phyloP scores from a whole-genome alignment of 306 rosid species.

The Albizia julibrissin region DNA sequence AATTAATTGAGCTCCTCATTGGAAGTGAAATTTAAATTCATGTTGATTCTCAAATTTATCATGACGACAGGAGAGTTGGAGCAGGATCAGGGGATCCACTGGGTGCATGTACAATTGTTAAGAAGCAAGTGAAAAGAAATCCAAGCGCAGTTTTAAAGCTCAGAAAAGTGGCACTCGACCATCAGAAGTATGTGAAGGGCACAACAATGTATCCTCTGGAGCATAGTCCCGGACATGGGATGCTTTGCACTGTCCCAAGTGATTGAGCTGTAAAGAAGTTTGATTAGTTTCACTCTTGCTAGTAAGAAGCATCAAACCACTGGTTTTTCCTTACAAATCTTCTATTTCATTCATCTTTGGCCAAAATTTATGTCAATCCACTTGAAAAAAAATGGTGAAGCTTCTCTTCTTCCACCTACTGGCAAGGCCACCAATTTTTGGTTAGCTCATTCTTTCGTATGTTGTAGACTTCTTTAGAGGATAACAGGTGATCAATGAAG shows the following conservation, averaged over 20 bases:
- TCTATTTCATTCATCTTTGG: slow-evolving; percentile 13
- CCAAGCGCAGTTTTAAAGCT: slow-evolving; percentile 43
- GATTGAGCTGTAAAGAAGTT: slow-evolving; percentile 34
- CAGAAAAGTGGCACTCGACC: slow-evolving; percentile 61
- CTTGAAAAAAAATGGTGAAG: neutral
- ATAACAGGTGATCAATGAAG: neutral
- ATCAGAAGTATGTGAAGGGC: slow-evolving; percentile 64
- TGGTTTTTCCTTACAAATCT: neutral
- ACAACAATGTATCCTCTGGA: slow-evolving; percentile 88
- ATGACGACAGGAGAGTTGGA: slow-evolving; percentile 71
- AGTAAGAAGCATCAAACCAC: slow-evolving; percentile 23
- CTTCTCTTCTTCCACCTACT: neutral
- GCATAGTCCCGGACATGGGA: slow-evolving; percentile 67
- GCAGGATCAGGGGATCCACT: slow-evolving; percentile 79
- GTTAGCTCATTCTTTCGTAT: neutral
- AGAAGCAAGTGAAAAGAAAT: slow-evolving; percentile 58
- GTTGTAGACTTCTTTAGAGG: neutral
- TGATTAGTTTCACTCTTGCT: slow-evolving; percentile 21
- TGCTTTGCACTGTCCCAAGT: slow-evolving; percentile 74
- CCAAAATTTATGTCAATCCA: slow-evolving; percentile 9
- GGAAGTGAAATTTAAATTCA: neutral
- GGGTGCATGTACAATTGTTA: slow-evolving; percentile 63
- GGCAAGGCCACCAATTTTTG: neutral
- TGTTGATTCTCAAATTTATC: slow-evolving; percentile 32
- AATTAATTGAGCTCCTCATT: neutral